phyloP scores from a whole-genome alignment of 2,329 filamentous ascomycete species.

The Ophiostoma angusticollis region DNA sequence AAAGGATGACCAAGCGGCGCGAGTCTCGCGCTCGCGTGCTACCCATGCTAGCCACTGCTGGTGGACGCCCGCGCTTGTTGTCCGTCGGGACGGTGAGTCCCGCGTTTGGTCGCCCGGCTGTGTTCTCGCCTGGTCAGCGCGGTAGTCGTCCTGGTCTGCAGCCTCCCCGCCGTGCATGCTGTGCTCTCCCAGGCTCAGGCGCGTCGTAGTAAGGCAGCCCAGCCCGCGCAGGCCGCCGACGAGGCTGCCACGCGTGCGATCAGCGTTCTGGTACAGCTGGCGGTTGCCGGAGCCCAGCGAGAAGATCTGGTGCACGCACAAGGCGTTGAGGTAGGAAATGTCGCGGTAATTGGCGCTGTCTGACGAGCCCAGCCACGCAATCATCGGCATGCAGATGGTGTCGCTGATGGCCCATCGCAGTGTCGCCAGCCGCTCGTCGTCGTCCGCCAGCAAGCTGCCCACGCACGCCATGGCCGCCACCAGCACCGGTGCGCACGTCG shows the following conservation, averaged over 20 bases:
- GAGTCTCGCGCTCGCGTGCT: constrained; percentile 15
- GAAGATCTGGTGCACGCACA: constrained; percentile 22
- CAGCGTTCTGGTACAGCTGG: constrained; percentile 20
- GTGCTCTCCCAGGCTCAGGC: constrained; percentile 6
- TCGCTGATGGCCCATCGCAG: constrained; percentile 16
- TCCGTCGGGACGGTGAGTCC: too few species aligned
- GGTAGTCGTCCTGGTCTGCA: too few species aligned
- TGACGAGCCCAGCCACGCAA: constrained; percentile 19
- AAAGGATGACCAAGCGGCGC: constrained; percentile 21
- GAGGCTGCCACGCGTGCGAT: constrained; percentile 18
- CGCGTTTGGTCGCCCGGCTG: too few species aligned
- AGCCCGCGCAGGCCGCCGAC: constrained; percentile 19
- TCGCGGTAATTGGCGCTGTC: constrained; percentile 17
- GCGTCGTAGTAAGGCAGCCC: constrained; percentile 17
- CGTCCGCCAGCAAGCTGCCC: constrained; percentile 16
- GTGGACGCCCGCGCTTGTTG: too few species aligned
- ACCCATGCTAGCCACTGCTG: constrained; percentile 17
- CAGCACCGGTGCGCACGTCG: constrained; percentile 15
- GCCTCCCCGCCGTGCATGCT: too few species aligned
- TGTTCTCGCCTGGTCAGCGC: too few species aligned
- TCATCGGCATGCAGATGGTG: constrained; percentile 18
- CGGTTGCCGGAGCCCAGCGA: constrained; percentile 21
- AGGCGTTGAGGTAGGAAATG: constrained; percentile 18
- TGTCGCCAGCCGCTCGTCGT: constrained; percentile 9
- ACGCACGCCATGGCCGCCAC: constrained; percentile 21